Evolutionary conservation across 2,329 filamentous ascomycete genomes (phyloP).

Genomic region (Colletotrichum plurivorum): DNA sequence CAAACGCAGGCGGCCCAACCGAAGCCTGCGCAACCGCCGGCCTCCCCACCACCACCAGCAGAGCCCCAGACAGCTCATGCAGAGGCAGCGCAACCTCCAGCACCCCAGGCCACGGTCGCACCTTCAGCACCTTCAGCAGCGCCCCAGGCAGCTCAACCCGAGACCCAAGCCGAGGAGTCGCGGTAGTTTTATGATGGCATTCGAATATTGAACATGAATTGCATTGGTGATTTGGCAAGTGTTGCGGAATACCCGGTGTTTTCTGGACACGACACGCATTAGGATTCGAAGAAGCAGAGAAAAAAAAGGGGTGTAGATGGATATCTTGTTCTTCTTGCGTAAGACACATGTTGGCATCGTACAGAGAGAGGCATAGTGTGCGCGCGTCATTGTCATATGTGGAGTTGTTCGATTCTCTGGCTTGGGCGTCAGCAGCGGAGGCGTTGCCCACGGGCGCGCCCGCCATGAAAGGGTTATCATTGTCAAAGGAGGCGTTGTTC

Average conservation of each 20-base stretch:
- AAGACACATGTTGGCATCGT: constrained; percentile 23
- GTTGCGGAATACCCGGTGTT: constrained; percentile 1
- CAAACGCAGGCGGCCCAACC: not conserved
- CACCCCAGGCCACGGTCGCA: not conserved
- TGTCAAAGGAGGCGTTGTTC: not conserved
- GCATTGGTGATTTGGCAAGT: constrained; percentile 7
- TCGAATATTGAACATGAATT: constrained; percentile 16
- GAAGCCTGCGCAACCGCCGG: not conserved
- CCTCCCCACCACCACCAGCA: not conserved
- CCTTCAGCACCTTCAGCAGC: not conserved
- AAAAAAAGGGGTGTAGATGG: constrained; percentile 9
- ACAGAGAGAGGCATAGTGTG: constrained; percentile 30
- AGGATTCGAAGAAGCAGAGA: constrained; percentile 4
- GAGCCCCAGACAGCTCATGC: not conserved
- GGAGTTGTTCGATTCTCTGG: constrained; percentile 42
- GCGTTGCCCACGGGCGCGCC: constrained; percentile 39
- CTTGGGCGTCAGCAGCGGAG: constrained; percentile 35
- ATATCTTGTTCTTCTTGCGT: constrained; percentile 4
- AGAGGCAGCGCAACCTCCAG: not conserved
- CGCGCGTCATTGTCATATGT: constrained; percentile 33
- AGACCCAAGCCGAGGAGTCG: constrained; percentile 13
- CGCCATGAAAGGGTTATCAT: constrained; percentile 29
- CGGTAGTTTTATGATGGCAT: constrained; percentile 13
- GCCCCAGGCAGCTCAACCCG: constrained; percentile 13
- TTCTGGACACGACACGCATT: constrained; percentile 13